Evolutionary conservation across 257 asterid species (phyloP).

Genomic region (Fraxinus americana): DNA sequence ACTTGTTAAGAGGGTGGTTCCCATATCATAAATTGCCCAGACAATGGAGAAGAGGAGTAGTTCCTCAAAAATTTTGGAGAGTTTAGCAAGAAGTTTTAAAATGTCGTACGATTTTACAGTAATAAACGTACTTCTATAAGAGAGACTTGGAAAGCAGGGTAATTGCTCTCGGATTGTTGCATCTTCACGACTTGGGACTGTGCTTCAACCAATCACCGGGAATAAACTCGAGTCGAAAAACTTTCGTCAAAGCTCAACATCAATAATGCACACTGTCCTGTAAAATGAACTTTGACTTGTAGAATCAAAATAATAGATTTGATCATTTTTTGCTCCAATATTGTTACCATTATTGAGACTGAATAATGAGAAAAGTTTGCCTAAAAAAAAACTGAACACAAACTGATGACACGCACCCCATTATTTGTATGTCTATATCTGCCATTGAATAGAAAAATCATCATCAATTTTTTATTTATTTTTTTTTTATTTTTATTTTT

Average conservation of each 20-base stretch:
- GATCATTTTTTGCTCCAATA: conserved; percentile 23
- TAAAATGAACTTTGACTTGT: conserved; percentile 7
- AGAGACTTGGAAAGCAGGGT: conserved; percentile 36
- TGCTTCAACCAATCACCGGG: neutral
- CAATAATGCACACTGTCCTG: conserved; percentile 12
- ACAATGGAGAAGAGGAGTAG: conserved; percentile 31
- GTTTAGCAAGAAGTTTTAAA: conserved; percentile 42
- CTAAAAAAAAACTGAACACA: neutral
- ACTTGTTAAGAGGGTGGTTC: conserved; percentile 56
- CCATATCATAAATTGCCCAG: conserved; percentile 47
- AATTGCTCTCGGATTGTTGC: conserved; percentile 7
- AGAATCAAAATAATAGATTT: conserved; percentile 18
- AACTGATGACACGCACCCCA: too few species aligned
- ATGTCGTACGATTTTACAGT: conserved; percentile 29
- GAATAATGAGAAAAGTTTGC: conserved; percentile 25
- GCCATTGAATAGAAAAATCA: too few species aligned
- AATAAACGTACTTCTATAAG: conserved; percentile 25
- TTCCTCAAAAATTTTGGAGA: conserved; percentile 31
- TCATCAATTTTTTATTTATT: too few species aligned
- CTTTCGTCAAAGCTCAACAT: conserved; percentile 17
- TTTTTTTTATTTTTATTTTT: too few species aligned
- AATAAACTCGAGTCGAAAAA: neutral
- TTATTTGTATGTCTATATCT: too few species aligned
- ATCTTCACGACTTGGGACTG: neutral
- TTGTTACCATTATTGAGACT: neutral